phyloP scores from a whole-genome alignment of 176 grass and related monocot species.

The Raddia guianensis region DNA sequence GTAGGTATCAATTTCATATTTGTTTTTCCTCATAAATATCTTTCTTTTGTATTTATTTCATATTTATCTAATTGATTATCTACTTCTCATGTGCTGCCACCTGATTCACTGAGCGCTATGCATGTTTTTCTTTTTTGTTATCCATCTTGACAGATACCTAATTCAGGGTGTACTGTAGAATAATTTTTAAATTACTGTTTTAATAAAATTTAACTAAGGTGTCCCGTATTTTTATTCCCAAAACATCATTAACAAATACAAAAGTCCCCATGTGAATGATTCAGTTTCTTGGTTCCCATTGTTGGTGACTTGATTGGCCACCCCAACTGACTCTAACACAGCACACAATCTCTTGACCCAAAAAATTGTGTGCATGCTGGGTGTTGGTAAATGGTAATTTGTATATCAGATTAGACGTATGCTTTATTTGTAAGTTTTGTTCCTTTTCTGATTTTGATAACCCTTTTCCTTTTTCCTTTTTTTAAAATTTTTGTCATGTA shows the following conservation, averaged over 20 bases:
- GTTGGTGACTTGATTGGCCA: neutral
- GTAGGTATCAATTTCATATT: conserved; percentile 54
- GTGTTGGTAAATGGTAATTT: neutral
- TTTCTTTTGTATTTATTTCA: neutral
- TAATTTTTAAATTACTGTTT: neutral
- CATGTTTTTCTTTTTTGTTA: neutral
- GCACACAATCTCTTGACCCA: neutral
- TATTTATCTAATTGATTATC: neutral
- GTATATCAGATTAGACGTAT: neutral
- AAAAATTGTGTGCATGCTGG: neutral
- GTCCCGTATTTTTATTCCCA: neutral
- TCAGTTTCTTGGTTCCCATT: neutral
- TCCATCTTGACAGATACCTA: neutral
- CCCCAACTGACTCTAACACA: neutral
- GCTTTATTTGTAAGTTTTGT: neutral
- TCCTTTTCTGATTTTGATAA: neutral
- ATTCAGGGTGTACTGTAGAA: neutral
- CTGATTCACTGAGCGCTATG: neutral
- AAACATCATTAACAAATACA: neutral
- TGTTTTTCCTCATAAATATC: neutral
- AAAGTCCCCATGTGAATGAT: neutral
- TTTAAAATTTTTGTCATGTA: neutral
- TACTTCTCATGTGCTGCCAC: neutral
- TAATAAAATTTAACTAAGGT: neutral
- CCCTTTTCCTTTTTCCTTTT: neutral